Evolutionary conservation across 1,139 yeast species (phyloP), one percentile per base, ranked within the genome.

Genomic region (Wickerhamomyces sp.): DNA sequence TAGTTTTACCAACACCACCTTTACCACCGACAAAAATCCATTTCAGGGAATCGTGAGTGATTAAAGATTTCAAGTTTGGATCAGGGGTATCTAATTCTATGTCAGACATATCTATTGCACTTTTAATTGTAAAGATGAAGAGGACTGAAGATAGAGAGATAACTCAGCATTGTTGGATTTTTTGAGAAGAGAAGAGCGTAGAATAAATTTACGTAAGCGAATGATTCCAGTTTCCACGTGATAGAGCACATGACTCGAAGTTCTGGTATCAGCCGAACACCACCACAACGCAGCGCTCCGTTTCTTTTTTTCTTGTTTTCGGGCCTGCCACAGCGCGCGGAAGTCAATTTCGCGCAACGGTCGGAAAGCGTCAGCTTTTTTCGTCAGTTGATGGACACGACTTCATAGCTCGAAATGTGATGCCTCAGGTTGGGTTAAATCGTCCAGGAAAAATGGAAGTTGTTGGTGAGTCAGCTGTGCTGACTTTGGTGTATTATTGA

Each of bases 21-120:
- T 93, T 93, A 59, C 99, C 99, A 51, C 99, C 99, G 37, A 91
- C 98, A 62, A 93, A 93, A 55, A 93, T 86, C 99, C 99, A 93
- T 62, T 87, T 87, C 60, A 93, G 78, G 15, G 93, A 69, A 37
- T 69, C 85, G 54, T 84, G 89, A 32, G 72, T 61, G 43, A 85
- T 71, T 44, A 85, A 68, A 27, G 86, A 79, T 56, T 79, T 79
- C 55, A 85, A 74, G 34, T 84, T 81, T 50, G 91, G 89, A 57
- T 84, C 91, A 36, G 74, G 75, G 7, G 42, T 39, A 13, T 57
- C 59, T 32, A 55, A 48, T 33, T 55, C 60, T 7, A 48, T 32
- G 44, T 56, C 59, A 4, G 59, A 52, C 59, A 56, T 57, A 33
- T 37, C 26, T n/a, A 18, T 18, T 18, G 23, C 23, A 18, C 23